phyloP scores from a whole-genome alignment of 164 flowering plant species.

The Nymphaea thermarum region DNA sequence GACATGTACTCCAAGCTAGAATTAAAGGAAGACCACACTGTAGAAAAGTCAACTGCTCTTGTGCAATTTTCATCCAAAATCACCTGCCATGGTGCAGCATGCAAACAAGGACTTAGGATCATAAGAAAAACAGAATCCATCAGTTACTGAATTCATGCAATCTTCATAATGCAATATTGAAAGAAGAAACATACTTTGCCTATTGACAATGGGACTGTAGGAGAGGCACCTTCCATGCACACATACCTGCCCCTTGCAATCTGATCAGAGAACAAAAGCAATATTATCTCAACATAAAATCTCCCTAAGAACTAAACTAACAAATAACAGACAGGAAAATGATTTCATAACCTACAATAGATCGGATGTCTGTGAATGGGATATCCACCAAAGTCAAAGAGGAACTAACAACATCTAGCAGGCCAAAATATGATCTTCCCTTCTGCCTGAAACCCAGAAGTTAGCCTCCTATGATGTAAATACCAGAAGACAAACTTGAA shows the following conservation, averaged over 20 bases:
- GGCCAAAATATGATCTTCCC: constrained; percentile 77
- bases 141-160: background rate
- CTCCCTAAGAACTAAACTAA: background rate
- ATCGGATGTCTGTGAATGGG: constrained; percentile 73
- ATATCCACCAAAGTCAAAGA: constrained; percentile 44
- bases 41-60: constrained; percentile 41
- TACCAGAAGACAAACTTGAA: background rate
- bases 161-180: background rate
- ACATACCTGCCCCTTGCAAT: constrained; percentile 35
- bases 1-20: constrained; percentile 39
- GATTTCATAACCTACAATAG: constrained; percentile 35
- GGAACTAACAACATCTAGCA: constrained; percentile 39
- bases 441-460: constrained; percentile 49
- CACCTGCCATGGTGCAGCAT: constrained; percentile 30
- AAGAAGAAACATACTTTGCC: constrained; percentile 48
- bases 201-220: constrained; percentile 47
- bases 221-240: constrained; percentile 83
- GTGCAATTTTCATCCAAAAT: constrained; percentile 34
- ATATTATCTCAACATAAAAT: background rate
- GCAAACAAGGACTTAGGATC: background rate
- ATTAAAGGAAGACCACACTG: constrained; percentile 74
- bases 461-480: background rate
- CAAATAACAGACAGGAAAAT: background rate
- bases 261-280: constrained; percentile 27
- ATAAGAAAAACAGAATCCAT: background rate